These are phyloP conservation scores for Aureobasidium sp. DNA, from an alignment of 2,329 filamentous ascomycete species.

Conservation along the genomic window DNA sequence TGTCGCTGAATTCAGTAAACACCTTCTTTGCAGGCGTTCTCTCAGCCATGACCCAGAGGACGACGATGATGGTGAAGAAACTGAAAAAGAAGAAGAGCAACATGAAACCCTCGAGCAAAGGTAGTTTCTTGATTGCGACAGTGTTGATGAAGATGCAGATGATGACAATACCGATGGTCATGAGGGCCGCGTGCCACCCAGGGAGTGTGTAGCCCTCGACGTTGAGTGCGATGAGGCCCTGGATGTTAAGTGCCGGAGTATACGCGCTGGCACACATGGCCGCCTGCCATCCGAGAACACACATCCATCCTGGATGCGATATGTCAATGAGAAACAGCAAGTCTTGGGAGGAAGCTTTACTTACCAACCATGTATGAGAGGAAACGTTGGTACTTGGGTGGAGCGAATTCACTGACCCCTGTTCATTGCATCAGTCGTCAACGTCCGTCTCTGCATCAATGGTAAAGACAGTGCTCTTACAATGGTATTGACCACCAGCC, in stretches of 20 bases:
- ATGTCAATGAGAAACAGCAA: neutral
- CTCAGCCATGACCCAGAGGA: constrained; percentile 21
- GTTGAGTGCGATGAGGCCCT: neutral
- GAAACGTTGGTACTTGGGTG: constrained; percentile 3
- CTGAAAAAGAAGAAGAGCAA: constrained; percentile 32
- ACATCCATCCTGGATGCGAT: neutral
- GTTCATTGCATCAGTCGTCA: neutral
- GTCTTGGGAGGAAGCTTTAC: neutral
- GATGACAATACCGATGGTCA: constrained; percentile 6
- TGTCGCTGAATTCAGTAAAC: constrained; percentile 30
- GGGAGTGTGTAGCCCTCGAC: neutral
- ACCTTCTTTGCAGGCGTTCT: constrained; percentile 22
- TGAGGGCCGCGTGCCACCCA: constrained; percentile 3
- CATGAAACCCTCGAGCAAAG: constrained; percentile 28
- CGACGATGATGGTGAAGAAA: constrained; percentile 25
- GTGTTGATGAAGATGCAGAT: constrained; percentile 12
- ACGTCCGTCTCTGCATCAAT: neutral
- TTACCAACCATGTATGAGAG: constrained; percentile 10
- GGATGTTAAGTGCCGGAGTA: constrained; percentile 4
- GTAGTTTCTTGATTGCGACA: neutral
- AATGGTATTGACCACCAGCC: constrained; percentile 12
- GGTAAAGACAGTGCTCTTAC: neutral
- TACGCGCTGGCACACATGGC: constrained; percentile 3
- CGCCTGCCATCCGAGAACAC: constrained; percentile 11
- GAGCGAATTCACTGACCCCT: constrained; percentile 12